Conservation (phyloP, 345 rosid genomes). For the Salix caprea region DNA sequence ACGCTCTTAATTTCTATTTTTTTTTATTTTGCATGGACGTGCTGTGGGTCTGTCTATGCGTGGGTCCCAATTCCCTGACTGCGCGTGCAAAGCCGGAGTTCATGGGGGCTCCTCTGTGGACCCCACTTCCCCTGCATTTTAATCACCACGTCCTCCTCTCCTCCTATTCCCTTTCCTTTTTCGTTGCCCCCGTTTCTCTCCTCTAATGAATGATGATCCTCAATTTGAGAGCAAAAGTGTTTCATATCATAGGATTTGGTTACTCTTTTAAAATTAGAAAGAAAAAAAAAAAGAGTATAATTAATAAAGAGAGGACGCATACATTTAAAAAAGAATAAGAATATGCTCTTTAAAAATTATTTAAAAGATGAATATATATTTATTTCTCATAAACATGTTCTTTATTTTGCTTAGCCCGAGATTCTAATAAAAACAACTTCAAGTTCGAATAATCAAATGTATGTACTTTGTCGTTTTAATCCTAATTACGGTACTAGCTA, state of each 20-base stretch:
- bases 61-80: slow-evolving; percentile 40
- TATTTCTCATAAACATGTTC: too few species aligned
- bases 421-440: background rate
- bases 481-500: too few species aligned
- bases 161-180: background rate
- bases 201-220: background rate
- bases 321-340: too few species aligned
- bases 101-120: slow-evolving; percentile 43
- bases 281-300: too few species aligned
- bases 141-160: slow-evolving; percentile 6
- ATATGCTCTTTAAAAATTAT: too few species aligned
- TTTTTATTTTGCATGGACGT: slow-evolving; percentile 50
- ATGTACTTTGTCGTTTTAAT: background rate
- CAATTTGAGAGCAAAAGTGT: background rate
- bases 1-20: background rate
- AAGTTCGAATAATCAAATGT: background rate
- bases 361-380: too few species aligned
- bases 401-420: too few species aligned
- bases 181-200: background rate
- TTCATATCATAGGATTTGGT: too few species aligned
- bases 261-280: too few species aligned
- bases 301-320: too few species aligned
- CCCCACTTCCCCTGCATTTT: slow-evolving; percentile 11
- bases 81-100: slow-evolving; percentile 62
- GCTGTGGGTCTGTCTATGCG: slow-evolving; percentile 19